Conservation (phyloP, 345 rosid genomes). For the Atalantia buxifolia region DNA sequence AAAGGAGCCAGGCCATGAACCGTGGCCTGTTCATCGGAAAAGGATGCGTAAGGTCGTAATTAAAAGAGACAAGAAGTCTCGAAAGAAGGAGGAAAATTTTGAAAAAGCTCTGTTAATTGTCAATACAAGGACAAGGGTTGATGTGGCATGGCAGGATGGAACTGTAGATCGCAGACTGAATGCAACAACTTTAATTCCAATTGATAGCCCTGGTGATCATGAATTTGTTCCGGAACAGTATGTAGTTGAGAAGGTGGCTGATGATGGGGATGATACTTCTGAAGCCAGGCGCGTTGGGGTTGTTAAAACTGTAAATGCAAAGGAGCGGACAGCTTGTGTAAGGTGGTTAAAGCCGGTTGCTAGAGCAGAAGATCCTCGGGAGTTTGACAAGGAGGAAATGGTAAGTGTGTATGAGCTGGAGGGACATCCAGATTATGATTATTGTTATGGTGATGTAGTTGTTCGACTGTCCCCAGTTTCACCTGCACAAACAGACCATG, state of each 20-base stretch:
- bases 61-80: constrained; percentile 73
- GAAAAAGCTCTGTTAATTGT: constrained; percentile 78
- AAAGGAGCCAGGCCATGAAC: constrained; percentile 71
- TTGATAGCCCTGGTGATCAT: constrained; percentile 97
- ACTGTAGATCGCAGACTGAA: constrained; percentile 45
- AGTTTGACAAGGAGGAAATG: constrained; percentile 83
- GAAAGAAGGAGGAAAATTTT: constrained; percentile 83
- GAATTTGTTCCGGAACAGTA: constrained; percentile 92
- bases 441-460: constrained; percentile 91
- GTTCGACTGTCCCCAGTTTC: constrained; percentile 72
- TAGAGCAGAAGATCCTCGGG: constrained; percentile 77
- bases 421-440: constrained; percentile 96
- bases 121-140: constrained; percentile 64
- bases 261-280: constrained; percentile 57
- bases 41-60: constrained; percentile 83
- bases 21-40: constrained; percentile 86
- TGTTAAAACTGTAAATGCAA: constrained; percentile 83
- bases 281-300: constrained; percentile 83
- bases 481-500: constrained; percentile 35
- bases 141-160: constrained; percentile 96
- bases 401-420: constrained; percentile 95
- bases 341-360: constrained; percentile 79
- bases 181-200: constrained; percentile 68
- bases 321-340: constrained; percentile 85
- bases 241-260: constrained; percentile 86